phyloP scores from a whole-genome alignment of 495 filamentous ascomycete species.

The Lepraria neglecta region DNA sequence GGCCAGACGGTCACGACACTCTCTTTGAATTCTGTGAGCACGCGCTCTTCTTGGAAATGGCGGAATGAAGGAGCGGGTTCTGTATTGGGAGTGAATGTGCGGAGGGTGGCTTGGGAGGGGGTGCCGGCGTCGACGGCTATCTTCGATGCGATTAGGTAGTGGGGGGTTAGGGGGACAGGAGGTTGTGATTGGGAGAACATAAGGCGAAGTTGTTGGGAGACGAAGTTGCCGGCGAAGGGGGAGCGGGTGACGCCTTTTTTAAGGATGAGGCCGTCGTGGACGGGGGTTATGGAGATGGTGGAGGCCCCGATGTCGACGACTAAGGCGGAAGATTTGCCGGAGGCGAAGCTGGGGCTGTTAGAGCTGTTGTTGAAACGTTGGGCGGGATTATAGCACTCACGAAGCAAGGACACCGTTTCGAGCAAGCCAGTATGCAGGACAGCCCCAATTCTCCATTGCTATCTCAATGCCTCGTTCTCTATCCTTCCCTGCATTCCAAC shows the following conservation, averaged over 20 bases:
- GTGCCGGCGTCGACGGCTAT: constrained; percentile 81
- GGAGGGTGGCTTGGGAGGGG: constrained; percentile 64
- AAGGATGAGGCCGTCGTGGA: constrained; percentile 90
- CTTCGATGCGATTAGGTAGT: constrained; percentile 82
- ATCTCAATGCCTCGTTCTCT: constrained; percentile 90
- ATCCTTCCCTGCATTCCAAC: constrained; percentile 82
- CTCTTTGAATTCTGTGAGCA: constrained; percentile 94
- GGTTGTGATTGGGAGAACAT: constrained; percentile 71
- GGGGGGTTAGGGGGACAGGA: constrained; percentile 72
- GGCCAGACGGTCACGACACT: constrained; percentile 89
- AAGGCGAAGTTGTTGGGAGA: constrained; percentile 77
- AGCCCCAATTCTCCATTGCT: constrained; percentile 91
- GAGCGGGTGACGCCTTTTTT: constrained; percentile 81
- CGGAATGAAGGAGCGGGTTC: constrained; percentile 69
- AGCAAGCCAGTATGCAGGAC: constrained; percentile 86
- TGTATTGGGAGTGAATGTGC: constrained; percentile 53
- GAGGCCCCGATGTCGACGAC: constrained; percentile 90
- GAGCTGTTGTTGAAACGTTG: background rate
- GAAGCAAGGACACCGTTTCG: constrained; percentile 59
- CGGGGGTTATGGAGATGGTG: constrained; percentile 80
- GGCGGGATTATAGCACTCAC: constrained; percentile 37
- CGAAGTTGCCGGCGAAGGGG: constrained; percentile 78
- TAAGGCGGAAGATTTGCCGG: constrained; percentile 85
- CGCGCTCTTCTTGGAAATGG: constrained; percentile 80
- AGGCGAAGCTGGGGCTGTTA: constrained; percentile 57